Base-by-base conservation (phyloP, 208 protist genomes). In the Crithidia sp. region DNA sequence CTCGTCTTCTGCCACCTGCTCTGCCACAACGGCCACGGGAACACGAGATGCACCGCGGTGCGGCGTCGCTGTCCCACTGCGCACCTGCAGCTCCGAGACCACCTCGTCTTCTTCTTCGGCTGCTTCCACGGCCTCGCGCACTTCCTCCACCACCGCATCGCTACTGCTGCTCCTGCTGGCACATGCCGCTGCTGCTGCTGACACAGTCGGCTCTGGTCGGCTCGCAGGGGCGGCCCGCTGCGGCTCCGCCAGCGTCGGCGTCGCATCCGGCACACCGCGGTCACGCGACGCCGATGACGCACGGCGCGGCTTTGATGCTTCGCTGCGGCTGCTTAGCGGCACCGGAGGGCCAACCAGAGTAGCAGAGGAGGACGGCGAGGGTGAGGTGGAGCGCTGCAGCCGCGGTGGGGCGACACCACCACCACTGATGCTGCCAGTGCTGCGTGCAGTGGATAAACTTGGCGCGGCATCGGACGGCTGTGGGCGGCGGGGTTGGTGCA, bases 361-460 rank as follows among this genome's bases (percentile, higher is more conserved):
- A 16, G 63, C 17, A 14, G 57, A 36, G 2, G 67, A 13, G 7
- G 63, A 68, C 5, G 72, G 40, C 7, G 68, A 69, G 8, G 73
- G 16, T 4, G 58, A 54, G 19, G 73, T 37, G 14, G 82, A 86
- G 65, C 82, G 77, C 71, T 86, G 82, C 68, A 86, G 74, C 6
- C 82, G 82, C 2, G 82, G 82, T 12, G 81, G 77, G 17, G 71
- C 60, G 2, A 69, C 73, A 12, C 52, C 60, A 14, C 56, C 28
- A 28, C 28, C 28, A 1, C 28, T 28, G 28, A 28, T 28, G 28
- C 28, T 28, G 28, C 28, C 28, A 28, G 28, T 28, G 28, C 28
- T 64, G 28, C 61, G 39, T 13, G 2, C 50, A 45, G 49, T 41
- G 14, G 49, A 40, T 5, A 56, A 54, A 16, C 71, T 71, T 5